A percentile compares a stretch with the other conserved stretches of the same genome.
Evolutionary conservation across 305 asterid genomes (phyloP).

Genomic region (Stenogyne calaminthoides): DNA sequence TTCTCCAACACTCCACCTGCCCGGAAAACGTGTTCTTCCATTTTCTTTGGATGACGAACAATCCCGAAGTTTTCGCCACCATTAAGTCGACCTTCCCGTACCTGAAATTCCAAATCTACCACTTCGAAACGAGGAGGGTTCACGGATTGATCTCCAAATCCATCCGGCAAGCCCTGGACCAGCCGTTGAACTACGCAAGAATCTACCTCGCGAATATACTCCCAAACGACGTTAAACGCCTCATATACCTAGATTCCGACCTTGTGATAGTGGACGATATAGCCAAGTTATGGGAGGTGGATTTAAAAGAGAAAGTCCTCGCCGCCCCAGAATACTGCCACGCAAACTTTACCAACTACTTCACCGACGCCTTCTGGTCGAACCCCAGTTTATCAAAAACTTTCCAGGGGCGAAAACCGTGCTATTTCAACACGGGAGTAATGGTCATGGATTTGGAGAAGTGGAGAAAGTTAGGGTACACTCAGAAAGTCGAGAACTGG

Average conservation of each 20-base stretch:
- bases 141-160: constrained; percentile 49
- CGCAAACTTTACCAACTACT: constrained; percentile 48
- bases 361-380: constrained; percentile 49
- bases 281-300: constrained; percentile 42
- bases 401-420: constrained; percentile 44
- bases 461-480: constrained; percentile 53
- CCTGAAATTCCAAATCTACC: constrained; percentile 42
- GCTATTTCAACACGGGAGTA: constrained; percentile 65
- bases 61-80: constrained; percentile 33
- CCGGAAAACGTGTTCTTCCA: constrained; percentile 55
- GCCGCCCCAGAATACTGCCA: constrained; percentile 59
- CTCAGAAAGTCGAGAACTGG: constrained; percentile 61
- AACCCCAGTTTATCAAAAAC: constrained; percentile 27
- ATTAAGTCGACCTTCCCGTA: constrained; percentile 53
- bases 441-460: constrained; percentile 62
- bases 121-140: constrained; percentile 37
- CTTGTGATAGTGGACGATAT: constrained; percentile 49
- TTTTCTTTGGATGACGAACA: constrained; percentile 38
- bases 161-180: constrained; percentile 51
- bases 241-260: constrained; percentile 55
- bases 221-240: constrained; percentile 37
- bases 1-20: constrained; percentile 56
- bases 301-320: constrained; percentile 33
- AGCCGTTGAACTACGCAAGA: constrained; percentile 55
- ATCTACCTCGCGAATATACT: constrained; percentile 42